Evolutionary conservation across 805 yeast genomes (phyloP).

Genomic region (Nakazawaea wyomingensis): DNA sequence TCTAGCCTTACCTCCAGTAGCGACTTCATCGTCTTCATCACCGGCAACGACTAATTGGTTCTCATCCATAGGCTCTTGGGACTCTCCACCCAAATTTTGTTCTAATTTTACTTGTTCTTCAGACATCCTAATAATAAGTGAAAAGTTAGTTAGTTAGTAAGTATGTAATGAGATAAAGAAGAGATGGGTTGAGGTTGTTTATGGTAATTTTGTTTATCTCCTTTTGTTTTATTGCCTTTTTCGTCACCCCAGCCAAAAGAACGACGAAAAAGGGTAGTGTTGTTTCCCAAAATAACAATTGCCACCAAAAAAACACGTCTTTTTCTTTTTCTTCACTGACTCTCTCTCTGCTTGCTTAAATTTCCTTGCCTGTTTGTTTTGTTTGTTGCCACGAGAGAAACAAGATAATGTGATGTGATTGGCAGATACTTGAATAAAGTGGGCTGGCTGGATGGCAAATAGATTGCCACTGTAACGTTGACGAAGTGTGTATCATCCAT

Average conservation of each 20-base stretch:
- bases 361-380: neutral
- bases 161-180: neutral
- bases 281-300: too few species aligned
- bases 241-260: too few species aligned
- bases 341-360: neutral
- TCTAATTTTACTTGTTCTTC: conserved; percentile 13
- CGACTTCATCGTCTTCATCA: conserved; percentile 50
- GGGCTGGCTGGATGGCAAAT: too few species aligned
- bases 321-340: neutral
- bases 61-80: conserved; percentile 12
- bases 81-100: conserved; percentile 11
- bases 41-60: conserved; percentile 16
- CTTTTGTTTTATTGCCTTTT: neutral
- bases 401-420: too few species aligned
- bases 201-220: neutral
- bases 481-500: too few species aligned
- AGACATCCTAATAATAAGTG: conserved; percentile 4
- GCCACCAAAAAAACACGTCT: neutral
- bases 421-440: too few species aligned
- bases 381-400: too few species aligned
- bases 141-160: neutral
- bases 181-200: neutral
- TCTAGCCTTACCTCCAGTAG: conserved; percentile 43
- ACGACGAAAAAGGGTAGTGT: neutral
- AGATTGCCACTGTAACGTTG: too few species aligned